Percentiles rank a stretch among this genome's conserved stretches.
These are phyloP conservation scores for Sodiomyces alkalinus DNA, from an alignment of 2,329 filamentous ascomycete species.

Conservation along the genomic window DNA sequence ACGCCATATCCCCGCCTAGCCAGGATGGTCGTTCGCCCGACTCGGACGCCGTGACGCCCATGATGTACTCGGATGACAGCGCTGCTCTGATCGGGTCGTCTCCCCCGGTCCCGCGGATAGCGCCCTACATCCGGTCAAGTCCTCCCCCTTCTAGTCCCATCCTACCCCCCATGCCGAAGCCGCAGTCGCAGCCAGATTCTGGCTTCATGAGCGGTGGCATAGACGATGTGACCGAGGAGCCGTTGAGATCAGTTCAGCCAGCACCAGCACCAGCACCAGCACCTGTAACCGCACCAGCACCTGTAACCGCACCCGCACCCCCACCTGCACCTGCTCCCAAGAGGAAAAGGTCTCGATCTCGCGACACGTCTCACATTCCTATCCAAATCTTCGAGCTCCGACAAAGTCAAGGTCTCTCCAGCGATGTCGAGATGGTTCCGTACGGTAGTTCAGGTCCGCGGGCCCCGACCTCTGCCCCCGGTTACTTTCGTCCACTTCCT, in stretches of 20 bases:
- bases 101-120: conserved; percentile 59
- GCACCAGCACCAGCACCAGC: conserved; percentile 12
- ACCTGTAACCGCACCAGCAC: too few relatives aligned
- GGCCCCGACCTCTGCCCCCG: conserved; percentile 1
- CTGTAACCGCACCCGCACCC: too few relatives aligned
- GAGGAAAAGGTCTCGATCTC: conserved; percentile 17
- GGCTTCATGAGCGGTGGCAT: conserved; percentile 74
- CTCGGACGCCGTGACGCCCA: conserved; percentile 34
- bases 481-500: conserved; percentile 2
- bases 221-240: conserved; percentile 51
- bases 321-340: conserved; percentile 14
- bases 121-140: conserved; percentile 38
- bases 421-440: conserved; percentile 3
- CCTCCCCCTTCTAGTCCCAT: conserved; percentile 69
- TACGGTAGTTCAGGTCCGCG: not conserved
- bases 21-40: conserved; percentile 41
- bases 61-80: conserved; percentile 44
- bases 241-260: conserved; percentile 24
- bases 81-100: conserved; percentile 79
- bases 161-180: conserved; percentile 45
- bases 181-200: conserved; percentile 54
- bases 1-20: conserved; percentile 29
- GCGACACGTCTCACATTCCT: conserved; percentile 15
- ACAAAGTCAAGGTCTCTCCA: conserved; percentile 8
- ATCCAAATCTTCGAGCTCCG: conserved; percentile 28